Base-by-base conservation (phyloP, 164 flowering plant species). In the Magnolia officinalis region DNA sequence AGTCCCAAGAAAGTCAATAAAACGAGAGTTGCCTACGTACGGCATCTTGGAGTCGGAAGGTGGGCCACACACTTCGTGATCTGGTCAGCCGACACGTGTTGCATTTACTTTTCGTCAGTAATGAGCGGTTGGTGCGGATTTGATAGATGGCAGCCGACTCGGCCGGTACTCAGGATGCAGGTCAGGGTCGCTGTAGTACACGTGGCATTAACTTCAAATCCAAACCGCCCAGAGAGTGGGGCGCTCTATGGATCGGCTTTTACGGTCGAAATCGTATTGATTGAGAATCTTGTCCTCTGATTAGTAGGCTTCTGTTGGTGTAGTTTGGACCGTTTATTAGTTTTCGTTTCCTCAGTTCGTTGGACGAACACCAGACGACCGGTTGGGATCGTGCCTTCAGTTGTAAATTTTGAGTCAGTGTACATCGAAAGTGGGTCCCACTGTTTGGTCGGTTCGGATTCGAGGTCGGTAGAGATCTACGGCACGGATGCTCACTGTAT, bases 1-100 rank as follows among this genome's bases (percentile, higher is more conserved):
- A 45, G 72, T 70, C 37, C 67, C 65, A 16, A 50, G 19, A 13
- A 51, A 26, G 77, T 51, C 58, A 75, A 75, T 31, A 67, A 67
- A 59, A 74, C 80, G 74, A 73, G 63, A 70, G 61, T 74, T 74
- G 74, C 69, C 76, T 69, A 72, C 73, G 72, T 71, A 78, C 51
- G 49, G 21, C 37, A 37, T 37, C 45, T 37, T 37, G 45, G 45
- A 37, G 45, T 69, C 51, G 19, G 9, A 64, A 8, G 21, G 67
- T 19, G 67, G 6, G 67, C 67, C 67, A 6, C 67, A 0, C 67
- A 21, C 11, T 2, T 64, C 9, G 24, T 20, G 18, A 64, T 21
- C 8, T 8, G 21, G 67, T 18, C 67, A 20, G 67, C 67, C 70
- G 16, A 26, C 70, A 26, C 14, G 49, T 67, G 70, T 67, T 7